phyloP scores from a whole-genome alignment of 2,329 filamentous ascomycete genomes.

The Emmonsia crescens region DNA sequence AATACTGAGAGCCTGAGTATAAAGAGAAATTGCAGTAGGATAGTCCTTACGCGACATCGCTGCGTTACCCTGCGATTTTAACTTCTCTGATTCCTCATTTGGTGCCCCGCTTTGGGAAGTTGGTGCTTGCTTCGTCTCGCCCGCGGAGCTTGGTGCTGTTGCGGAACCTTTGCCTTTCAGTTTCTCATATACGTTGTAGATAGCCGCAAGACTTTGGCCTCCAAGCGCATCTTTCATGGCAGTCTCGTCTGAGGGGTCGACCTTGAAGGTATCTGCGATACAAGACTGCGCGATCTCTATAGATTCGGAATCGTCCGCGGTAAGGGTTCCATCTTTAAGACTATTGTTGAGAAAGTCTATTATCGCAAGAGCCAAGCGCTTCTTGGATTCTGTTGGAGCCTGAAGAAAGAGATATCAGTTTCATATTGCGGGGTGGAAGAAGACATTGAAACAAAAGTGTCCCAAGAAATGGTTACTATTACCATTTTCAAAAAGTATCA shows the following conservation, averaged over 20 bases:
- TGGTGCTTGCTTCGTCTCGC: conserved; percentile 31
- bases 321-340: conserved; percentile 75
- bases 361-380: conserved; percentile 93
- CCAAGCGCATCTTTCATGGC: conserved; percentile 69
- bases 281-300: conserved; percentile 92
- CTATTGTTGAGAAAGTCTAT: conserved; percentile 88
- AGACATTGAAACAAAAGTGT: not conserved
- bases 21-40: conserved; percentile 65
- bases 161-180: conserved; percentile 56
- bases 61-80: conserved; percentile 86
- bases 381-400: conserved; percentile 46
- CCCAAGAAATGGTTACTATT: not conserved
- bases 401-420: conserved; percentile 12
- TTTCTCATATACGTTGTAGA: conserved; percentile 96
- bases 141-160: conserved; percentile 30
- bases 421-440: not conserved
- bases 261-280: conserved; percentile 90
- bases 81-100: conserved; percentile 58
- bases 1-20: conserved; percentile 74
- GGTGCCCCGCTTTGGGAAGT: conserved; percentile 13
- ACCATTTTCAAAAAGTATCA: not conserved
- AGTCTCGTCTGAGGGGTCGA: conserved; percentile 67
- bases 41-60: conserved; percentile 96
- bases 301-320: conserved; percentile 78
- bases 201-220: conserved; percentile 74